Base-by-base conservation (phyloP, 2,329 filamentous ascomycete species). In the Cercospora berteroae region DNA sequence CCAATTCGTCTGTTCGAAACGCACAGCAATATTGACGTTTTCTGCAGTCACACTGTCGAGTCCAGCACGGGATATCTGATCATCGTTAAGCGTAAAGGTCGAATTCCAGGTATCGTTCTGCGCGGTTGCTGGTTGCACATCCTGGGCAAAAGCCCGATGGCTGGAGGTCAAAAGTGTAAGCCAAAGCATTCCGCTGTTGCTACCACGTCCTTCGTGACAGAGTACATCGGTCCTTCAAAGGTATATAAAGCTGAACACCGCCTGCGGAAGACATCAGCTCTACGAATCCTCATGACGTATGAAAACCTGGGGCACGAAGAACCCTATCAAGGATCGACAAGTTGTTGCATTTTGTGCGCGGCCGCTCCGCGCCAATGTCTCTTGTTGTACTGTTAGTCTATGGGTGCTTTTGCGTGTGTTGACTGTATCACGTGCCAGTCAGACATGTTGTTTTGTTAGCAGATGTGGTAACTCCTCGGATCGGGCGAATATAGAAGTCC, bases 1-100 rank as follows among this genome's bases (percentile, higher is more conserved):
- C 66, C 74, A 75, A 52, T 77, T 76, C 16, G 71, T 70, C 4
- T 72, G 70, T 56, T 78, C 75, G 48, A 73, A 75, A 18, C 71
- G 69, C 12, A 77, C 42, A 0, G 74, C 75, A 4, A 72, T 56
- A 36, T 78, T 70, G 27, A 75, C 61, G 56, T 70, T 70, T 36
- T 73, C 52, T 12, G 65, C 71, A 16, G 69, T 69, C 7, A 10
- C 50, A 4, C 50, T 56, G 9, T 67, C 67, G 12, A 76, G 67
- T 44, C 70, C 72, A 13, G 71, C 71, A 8, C 55, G 33, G 16
- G 56, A 6, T 36, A 75, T 75, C 44, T 75, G 73, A 18, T 65
- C 60, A 1, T 23, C 16, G 5, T 58, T 69, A 25, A 74, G 58
- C 18, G 68, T 52, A 42, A 74, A 74, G 23, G 67, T 71, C 10